Evolutionary conservation across 2,329 filamentous ascomycete genomes (phyloP).

Genomic region (Lecanicillium sp.): DNA sequence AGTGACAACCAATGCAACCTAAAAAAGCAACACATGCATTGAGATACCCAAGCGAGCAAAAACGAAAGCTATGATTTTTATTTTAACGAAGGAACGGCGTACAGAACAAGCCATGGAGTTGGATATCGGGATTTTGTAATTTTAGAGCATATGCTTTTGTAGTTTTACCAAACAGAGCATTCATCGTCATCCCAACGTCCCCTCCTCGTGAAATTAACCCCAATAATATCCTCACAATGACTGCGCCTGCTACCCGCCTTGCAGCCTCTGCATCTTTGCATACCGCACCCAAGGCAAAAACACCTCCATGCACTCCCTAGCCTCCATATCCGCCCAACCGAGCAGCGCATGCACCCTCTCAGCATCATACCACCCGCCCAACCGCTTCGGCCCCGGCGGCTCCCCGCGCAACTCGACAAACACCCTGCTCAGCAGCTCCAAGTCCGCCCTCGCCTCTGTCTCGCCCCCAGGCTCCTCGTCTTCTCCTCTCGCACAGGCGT

Average conservation of each 20-base stretch:
- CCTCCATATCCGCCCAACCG: slow-evolving; percentile 1
- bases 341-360: slow-evolving; percentile 8
- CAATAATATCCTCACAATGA: too few species aligned
- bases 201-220: too few species aligned
- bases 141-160: too few species aligned
- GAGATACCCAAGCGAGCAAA: too few species aligned
- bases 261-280: slow-evolving; percentile 7
- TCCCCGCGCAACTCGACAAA: slow-evolving; percentile 8
- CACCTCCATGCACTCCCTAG: slow-evolving; percentile 6
- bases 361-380: slow-evolving; percentile 8
- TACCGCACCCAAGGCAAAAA: slow-evolving; percentile 8
- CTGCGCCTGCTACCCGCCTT: background rate
- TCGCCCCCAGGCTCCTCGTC: slow-evolving; percentile 5
- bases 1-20: too few species aligned
- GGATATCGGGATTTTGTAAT: too few species aligned
- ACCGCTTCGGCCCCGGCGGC: slow-evolving; percentile 5
- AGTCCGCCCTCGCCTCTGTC: slow-evolving; percentile 2
- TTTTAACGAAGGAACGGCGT: too few species aligned
- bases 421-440: slow-evolving; percentile 5
- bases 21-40: too few species aligned
- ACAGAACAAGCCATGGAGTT: too few species aligned
- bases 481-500: background rate
- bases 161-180: too few species aligned
- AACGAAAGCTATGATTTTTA: too few species aligned
- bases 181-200: too few species aligned